Evolutionary conservation across 2,329 filamentous ascomycete genomes (phyloP), one percentile per base, ranked within the genome.

Genomic region (Clonostachys byssicola): DNA sequence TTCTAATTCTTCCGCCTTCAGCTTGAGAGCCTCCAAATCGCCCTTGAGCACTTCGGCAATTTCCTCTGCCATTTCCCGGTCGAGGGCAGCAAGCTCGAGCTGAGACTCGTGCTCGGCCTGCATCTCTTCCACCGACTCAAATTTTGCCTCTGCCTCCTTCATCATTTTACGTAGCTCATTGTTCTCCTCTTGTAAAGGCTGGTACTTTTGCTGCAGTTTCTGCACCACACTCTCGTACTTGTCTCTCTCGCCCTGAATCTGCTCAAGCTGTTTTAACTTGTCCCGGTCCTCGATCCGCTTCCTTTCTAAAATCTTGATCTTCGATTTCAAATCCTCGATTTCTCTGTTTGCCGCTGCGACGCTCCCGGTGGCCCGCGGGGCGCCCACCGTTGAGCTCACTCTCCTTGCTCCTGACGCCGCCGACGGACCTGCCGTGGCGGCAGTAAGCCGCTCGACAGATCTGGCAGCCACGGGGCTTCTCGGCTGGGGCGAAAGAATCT

Each of bases 61-160:
- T 66, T 96, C 92, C 65, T 99, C 92, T 0, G 94, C 94, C 88
- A 97, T 95, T 65, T 99, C 92, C 41, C 89, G 83, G 62, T 99
- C 94, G 23, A 99, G 73, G 0, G 89, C 86, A 7, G 91, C 90
- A 66, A 94, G 81, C 67, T 99, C 94, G 59, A 96, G 71, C 7
- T 88, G 81, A 5, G 85, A 80, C 33, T 97, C 94, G 63, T 95
- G 85, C 54, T 96, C 91, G 8, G 88, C 87, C 61, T 94, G 86
- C 46, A 87, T 74, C 33, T 78, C 75, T 55, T 92, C 88, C 3
- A 94, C 73, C 0, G 65, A 64, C 48, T 88, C 83, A 17, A 91
- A 75, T 43, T 80, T 81, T 17, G 75, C 67, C 60, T 94, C 84
- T 1, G 85, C 80, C 56, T 95, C 88, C 58, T 90, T 91, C 40